Base-by-base conservation (phyloP, 805 yeast genomes). In the Tetrapisispora phaffii region DNA sequence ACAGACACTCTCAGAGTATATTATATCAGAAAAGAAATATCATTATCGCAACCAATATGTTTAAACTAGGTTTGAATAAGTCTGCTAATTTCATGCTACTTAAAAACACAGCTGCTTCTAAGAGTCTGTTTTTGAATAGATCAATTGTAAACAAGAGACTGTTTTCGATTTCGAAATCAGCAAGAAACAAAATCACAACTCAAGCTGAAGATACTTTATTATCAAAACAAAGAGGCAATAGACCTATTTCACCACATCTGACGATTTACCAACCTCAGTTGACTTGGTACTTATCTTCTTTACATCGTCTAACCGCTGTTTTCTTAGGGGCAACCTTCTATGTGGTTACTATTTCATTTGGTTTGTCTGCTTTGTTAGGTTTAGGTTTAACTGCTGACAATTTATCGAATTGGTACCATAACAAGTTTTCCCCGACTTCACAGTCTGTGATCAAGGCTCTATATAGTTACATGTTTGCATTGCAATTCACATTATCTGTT, bases 191-290 rank as follows among this genome's bases (percentile, higher is more conserved):
- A 19, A 73, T 76, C 48, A 68, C 85, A 31, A 71, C 73, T 35
- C 76, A 69, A 22, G 77, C 78, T 54, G 94, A 84, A 57, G 75
- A 83, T 53, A 75, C 75, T 31, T 73, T 88, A 46, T 75, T 90
- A 50, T 74, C 78, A 46, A 79, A 80, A 44, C 97, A 90, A 73
- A 80, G 98, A 67, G 76, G 73, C 53, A 76, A 79, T 70, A 82
- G 98, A 70, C 97, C 97, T 29, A 68, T 76, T 15, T 87, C 96
- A 26, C 97, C 97, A 46, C 95, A 90, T 66, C 73, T 90, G 61
- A 70, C 80, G 50, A 89, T 93, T 62, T 90, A 90, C 72, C 75
- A 89, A 71, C 94, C 94, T 37, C 97, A 93, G 71, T 63, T 90
- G 53, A 85, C 97, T 21, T 77, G 83, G 84, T 69, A 76, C 50